Evolutionary conservation across 2,329 filamentous ascomycete genomes (phyloP), one percentile per base, ranked within the genome.

Genomic region (Phialocephala subalpina): DNA sequence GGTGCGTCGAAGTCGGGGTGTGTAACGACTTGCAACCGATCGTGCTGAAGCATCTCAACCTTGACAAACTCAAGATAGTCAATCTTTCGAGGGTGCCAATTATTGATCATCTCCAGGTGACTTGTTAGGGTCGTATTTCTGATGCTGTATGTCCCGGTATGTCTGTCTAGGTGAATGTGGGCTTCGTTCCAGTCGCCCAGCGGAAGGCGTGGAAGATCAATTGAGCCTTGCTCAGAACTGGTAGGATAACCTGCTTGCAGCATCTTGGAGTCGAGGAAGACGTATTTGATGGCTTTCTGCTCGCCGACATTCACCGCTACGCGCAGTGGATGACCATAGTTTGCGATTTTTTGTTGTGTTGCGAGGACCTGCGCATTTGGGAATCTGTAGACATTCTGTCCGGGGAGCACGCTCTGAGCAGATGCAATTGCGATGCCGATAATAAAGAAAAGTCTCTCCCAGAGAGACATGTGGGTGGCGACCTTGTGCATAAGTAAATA

Each of bases 1-100:
- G 60, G 60, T 35, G 38, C 60, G 25, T 57, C 35, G 38, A 63
- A 63, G 25, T 57, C 36, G 40, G 60, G 52, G 42, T 63, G 60
- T 35, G 60, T 63, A 47, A 58, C 60, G 53, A 63, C 36, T 57
- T 57, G 52, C 38, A 63, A 47, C 20, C 60, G 52, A 25, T 57
- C 49, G 5, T 57, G 60, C n/a, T 63, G 60, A 33, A 63, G 52
- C 11, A 52, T 62, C 42, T 61, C 22, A 20, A 61, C 42, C 5
- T 38, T 53, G 25, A 18, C n/a, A 53, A 61, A 61, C 14, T 61
- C 58, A 38, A 52, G 45, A 18, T 61, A 53, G 27, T 61, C 58
- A n/a, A 61, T 38, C 42, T 40, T 61, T 59, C 27, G 57, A 59
- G 57, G 27, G 40, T 59, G 38, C 57, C 57, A 59, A 45, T 18